Evolutionary conservation across 768 basidiomycete genomes (phyloP).

Genomic region (Lactifluus pinguis): DNA sequence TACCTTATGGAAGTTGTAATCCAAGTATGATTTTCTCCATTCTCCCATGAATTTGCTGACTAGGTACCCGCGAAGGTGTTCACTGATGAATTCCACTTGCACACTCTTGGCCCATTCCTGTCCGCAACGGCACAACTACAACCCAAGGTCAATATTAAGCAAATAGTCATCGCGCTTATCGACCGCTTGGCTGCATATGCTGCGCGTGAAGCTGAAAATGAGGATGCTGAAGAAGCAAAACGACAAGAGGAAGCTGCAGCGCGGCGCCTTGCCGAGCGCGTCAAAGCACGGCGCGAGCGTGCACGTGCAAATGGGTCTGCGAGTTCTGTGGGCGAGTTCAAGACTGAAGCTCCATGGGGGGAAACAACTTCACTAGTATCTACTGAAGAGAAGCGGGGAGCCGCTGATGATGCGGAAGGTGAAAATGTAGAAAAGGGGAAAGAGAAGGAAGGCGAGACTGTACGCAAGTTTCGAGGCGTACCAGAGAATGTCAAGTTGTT

Average conservation of each 20-base stretch:
- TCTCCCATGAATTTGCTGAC: neutral
- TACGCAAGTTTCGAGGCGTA: slow-evolving; percentile 87
- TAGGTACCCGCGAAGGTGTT: slow-evolving; percentile 60
- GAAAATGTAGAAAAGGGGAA: slow-evolving; percentile 44
- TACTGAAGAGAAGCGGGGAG: slow-evolving; percentile 4
- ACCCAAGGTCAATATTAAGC: slow-evolving; percentile 97
- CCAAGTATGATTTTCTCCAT: slow-evolving; percentile 47
- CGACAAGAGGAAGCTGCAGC: slow-evolving; percentile 91
- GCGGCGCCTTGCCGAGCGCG: slow-evolving; percentile 76
- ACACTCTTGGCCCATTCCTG: slow-evolving; percentile 92
- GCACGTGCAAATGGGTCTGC: slow-evolving; percentile 39
- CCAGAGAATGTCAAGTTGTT: slow-evolving; percentile 93
- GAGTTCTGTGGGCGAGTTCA: slow-evolving; percentile 18
- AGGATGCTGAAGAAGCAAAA: slow-evolving; percentile 91
- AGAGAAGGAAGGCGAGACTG: slow-evolving; percentile 40
- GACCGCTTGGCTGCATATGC: slow-evolving; percentile 94
- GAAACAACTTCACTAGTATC: slow-evolving; percentile 17
- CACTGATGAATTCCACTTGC: slow-evolving; percentile 96
- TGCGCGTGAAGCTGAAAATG: slow-evolving; percentile 93
- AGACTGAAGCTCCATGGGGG: slow-evolving; percentile 18
- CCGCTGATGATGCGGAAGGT: slow-evolving; percentile 19
- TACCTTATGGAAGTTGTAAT: slow-evolving; percentile 99
- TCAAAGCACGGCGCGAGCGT: slow-evolving; percentile 61
- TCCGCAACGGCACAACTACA: slow-evolving; percentile 94
- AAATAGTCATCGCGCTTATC: slow-evolving; percentile 95